Evolutionary conservation across 1,284 basidiomycete genomes (phyloP), one percentile per base, ranked within the genome.

Genomic region (Amylostereum areolatum): DNA sequence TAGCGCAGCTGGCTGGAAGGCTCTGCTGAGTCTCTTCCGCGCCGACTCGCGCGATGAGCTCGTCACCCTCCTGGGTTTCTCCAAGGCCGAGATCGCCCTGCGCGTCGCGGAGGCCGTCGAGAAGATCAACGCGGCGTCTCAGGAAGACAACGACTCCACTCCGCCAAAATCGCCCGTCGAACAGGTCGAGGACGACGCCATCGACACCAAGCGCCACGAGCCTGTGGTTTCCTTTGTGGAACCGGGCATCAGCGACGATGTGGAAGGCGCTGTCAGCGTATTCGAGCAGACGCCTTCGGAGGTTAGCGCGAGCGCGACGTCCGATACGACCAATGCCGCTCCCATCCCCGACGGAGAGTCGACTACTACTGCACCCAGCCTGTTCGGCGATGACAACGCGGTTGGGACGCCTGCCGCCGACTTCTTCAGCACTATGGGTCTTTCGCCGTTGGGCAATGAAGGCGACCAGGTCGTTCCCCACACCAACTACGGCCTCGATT

Each of bases 21-120:
- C 93, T 3, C 71, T 97, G 24, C 70, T 88, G 52, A 92, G 92
- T 52, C 71, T 99, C 31, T 98, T 97, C 80, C 82, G 83, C 55
- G 85, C 93, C 0, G 81, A 95, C 65, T 92, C 90, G 11, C 75
- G 90, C 51, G 91, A 96, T 34, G 93, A 98, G 66, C 77, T 99
- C 9, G 85, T 99, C 43, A 86, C 86, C 1, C 72, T 98, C 1
- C 81, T 99, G 25, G 96, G 96, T 1, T 98, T 97, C 67, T 94
- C 91, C 8, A 96, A 96, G 67, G 81, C 81, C 28, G 91, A 96
- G 56, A 81, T 97, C 11, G 85, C 85, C 2, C 70, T 74, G 2
- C 85, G 87, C 54, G 91, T 97, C 10, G 80, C 83, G 12, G 85
- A 90, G 55, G 92, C 93, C 3, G 80, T 96, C 45, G 80, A 86